Evolutionary conservation across 2,329 filamentous ascomycete genomes (phyloP).

Genomic region (Xylaria multiplex): DNA sequence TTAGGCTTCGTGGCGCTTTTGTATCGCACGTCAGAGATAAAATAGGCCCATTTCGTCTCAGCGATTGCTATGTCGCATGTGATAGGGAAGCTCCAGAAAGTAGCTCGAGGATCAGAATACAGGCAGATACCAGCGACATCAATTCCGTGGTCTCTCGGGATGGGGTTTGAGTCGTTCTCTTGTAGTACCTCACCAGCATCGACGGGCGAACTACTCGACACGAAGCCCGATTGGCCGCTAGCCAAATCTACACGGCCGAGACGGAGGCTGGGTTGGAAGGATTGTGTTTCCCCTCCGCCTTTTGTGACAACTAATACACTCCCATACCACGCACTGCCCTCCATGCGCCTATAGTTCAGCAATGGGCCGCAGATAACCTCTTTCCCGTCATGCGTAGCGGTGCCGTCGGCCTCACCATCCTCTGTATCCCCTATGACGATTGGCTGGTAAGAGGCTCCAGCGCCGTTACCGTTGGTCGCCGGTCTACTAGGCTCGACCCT

Average conservation of each 20-base stretch:
- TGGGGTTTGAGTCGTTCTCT: constrained; percentile 54
- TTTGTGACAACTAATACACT: constrained; percentile 85
- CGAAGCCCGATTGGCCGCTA: constrained; percentile 41
- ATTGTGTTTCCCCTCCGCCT: constrained; percentile 71
- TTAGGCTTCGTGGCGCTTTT: constrained; percentile 64
- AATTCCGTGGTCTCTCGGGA: constrained; percentile 50
- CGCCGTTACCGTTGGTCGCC: constrained; percentile 47
- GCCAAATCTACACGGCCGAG: constrained; percentile 56
- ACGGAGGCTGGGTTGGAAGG: constrained; percentile 67
- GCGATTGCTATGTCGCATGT: constrained; percentile 75
- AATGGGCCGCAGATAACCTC: constrained; percentile 78
- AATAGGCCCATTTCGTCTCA: constrained; percentile 84
- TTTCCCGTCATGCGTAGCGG: constrained; percentile 55
- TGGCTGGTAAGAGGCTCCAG: constrained; percentile 57
- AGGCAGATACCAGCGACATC: constrained; percentile 67
- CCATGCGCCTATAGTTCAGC: constrained; percentile 81
- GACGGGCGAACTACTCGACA: constrained; percentile 46
- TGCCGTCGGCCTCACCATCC: constrained; percentile 44
- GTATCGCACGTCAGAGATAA: constrained; percentile 73
- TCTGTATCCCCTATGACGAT: constrained; percentile 58
- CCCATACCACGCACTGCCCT: constrained; percentile 77
- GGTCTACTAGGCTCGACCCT: constrained; percentile 58
- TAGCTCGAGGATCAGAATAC: constrained; percentile 74
- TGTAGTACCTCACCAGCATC: constrained; percentile 45
- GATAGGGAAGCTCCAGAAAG: constrained; percentile 93